Evolutionary conservation across 2,329 filamentous ascomycete genomes (phyloP).

Genomic region (Allantophomopsis lycopodina): DNA sequence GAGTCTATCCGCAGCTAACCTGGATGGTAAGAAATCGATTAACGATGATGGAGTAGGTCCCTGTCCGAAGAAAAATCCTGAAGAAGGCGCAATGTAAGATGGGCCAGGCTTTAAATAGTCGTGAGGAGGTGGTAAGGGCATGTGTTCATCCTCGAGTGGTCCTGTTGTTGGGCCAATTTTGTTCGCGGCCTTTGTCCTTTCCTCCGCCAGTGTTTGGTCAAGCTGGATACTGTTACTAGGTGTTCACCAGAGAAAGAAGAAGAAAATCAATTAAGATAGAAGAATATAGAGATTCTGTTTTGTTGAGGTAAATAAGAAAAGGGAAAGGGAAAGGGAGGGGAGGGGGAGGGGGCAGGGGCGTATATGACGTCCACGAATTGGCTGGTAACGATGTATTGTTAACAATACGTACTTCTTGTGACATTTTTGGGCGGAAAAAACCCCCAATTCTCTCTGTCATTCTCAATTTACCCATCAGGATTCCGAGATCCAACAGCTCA

Average conservation of each 20-base stretch:
- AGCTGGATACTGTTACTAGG: neutral
- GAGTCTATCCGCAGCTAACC: slow-evolving; percentile 42
- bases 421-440: slow-evolving; percentile 54
- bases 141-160: neutral
- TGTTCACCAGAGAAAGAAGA: neutral
- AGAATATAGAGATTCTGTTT: no score
- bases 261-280: no score
- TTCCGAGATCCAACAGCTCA: slow-evolving; percentile 58
- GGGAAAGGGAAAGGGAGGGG: no score
- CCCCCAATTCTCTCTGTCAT: slow-evolving; percentile 65
- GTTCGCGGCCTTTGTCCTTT: neutral
- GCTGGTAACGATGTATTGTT: slow-evolving; percentile 10
- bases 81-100: slow-evolving; percentile 54
- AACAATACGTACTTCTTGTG: slow-evolving; percentile 56
- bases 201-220: neutral
- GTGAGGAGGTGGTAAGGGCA: slow-evolving; percentile 11
- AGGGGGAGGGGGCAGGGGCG: no score
- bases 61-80: slow-evolving; percentile 52
- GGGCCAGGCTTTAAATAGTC: slow-evolving; percentile 50
- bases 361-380: no score
- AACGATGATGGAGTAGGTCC: slow-evolving; percentile 32
- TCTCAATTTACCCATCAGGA: slow-evolving; percentile 57
- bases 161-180: neutral
- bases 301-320: no score
- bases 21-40: slow-evolving; percentile 46